Evolutionary conservation across 331 rosid species (phyloP).

Genomic region (Cucumis variabilis): DNA sequence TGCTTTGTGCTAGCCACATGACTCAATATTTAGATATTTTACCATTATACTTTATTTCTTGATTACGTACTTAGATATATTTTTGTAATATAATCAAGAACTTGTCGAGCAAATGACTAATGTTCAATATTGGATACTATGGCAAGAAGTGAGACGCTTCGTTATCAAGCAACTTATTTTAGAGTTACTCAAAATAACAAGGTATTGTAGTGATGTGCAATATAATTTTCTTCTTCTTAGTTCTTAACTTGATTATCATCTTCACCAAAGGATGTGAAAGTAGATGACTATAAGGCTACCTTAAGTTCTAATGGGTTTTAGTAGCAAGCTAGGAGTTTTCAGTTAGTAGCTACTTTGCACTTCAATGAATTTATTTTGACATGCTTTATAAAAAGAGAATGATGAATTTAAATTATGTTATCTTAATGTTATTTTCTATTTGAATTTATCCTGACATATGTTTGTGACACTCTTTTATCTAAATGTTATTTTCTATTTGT

Average conservation of each 20-base stretch:
- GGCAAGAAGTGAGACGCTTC: conserved; percentile 99
- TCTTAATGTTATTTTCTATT: no score
- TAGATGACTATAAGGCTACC: background rate
- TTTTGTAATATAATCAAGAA: conserved; percentile 64
- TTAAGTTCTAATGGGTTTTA: background rate
- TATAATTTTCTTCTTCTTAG: background rate
- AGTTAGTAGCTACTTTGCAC: background rate
- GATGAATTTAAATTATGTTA: background rate
- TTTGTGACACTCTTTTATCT: no score
- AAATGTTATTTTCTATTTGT: background rate
- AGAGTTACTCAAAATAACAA: conserved; percentile 94
- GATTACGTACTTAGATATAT: background rate
- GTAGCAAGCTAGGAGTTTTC: background rate
- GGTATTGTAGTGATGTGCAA: conserved; percentile 49
- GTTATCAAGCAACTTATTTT: conserved; percentile 93
- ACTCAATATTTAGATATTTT: conserved; percentile 4
- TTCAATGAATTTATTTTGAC: background rate
- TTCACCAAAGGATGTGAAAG: background rate
- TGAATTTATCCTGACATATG: no score
- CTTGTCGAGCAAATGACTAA: conserved; percentile 99
- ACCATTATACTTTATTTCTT: background rate
- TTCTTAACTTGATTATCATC: background rate
- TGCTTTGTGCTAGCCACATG: conserved; percentile 30
- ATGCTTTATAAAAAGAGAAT: background rate
- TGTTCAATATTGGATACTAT: conserved; percentile 96